A percentile compares a stretch with the other conserved stretches of the same genome.
Evolutionary conservation across 2,329 filamentous ascomycete genomes (phyloP).

Genomic region (Talaromyces funiculosus): DNA sequence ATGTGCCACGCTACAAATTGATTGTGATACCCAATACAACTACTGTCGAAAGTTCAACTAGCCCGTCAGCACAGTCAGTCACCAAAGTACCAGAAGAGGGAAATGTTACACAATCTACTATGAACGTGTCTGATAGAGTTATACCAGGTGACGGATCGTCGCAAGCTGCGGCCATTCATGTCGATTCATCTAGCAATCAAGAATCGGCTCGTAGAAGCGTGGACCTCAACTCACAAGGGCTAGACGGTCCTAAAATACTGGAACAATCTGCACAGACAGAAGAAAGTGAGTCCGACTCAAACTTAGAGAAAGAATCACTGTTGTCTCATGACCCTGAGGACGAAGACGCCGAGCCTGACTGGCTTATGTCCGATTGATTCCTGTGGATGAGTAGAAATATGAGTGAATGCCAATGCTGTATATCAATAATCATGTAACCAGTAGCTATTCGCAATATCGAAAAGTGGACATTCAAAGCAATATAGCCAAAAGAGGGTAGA

Average conservation of each 20-base stretch:
- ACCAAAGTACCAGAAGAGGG: neutral
- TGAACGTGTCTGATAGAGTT: neutral
- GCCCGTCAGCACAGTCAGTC: neutral
- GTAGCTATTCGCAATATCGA: neutral
- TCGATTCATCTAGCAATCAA: slow-evolving; percentile 23
- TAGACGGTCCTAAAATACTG: slow-evolving; percentile 15
- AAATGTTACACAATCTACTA: neutral
- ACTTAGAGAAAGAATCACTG: slow-evolving; percentile 47
- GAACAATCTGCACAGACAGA: slow-evolving; percentile 15
- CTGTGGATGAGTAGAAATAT: neutral
- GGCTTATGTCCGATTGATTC: slow-evolving; percentile 45
- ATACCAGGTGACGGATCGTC: slow-evolving; percentile 16
- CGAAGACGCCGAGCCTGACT: slow-evolving; percentile 60
- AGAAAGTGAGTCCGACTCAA: slow-evolving; percentile 25
- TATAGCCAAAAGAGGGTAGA: slow-evolving; percentile 6
- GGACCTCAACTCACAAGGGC: slow-evolving; percentile 20
- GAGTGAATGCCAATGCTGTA: neutral
- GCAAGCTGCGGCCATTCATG: slow-evolving; percentile 19
- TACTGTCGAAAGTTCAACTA: neutral
- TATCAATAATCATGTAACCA: neutral
- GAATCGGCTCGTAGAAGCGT: slow-evolving; percentile 23
- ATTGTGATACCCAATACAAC: slow-evolving; percentile 3
- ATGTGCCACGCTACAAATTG: slow-evolving; percentile 6
- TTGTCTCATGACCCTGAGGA: slow-evolving; percentile 60
- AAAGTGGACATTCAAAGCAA: neutral